Percentiles rank a stretch among this genome's conserved stretches.
These are phyloP conservation scores for Dendrobium officinale DNA, from an alignment of 106 monocot species.

Conservation along the genomic window DNA sequence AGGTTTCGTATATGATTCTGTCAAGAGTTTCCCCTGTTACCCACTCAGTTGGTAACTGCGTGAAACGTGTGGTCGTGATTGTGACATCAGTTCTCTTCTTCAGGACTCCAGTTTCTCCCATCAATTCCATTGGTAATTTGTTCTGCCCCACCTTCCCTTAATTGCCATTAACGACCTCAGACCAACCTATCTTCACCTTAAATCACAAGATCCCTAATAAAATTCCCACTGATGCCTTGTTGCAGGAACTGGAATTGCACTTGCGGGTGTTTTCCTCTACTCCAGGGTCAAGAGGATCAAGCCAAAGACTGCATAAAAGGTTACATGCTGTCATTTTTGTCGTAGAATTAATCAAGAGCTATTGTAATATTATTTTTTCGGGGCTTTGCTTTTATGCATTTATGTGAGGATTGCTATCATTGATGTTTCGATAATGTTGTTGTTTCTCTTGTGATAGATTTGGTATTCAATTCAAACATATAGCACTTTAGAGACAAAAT, in stretches of 20 bases:
- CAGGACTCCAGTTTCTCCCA: conserved; percentile 72
- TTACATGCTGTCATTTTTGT: neutral
- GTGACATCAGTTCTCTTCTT: conserved; percentile 91
- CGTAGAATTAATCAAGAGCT: neutral
- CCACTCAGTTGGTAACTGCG: conserved; percentile 96
- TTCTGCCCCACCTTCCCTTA: neutral
- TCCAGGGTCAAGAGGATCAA: conserved; percentile 47
- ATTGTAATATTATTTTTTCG: too few relatives aligned
- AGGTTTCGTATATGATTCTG: conserved; percentile 91
- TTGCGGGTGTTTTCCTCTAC: conserved; percentile 64
- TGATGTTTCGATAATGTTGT: too few relatives aligned
- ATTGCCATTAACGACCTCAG: neutral
- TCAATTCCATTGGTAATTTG: conserved; percentile 71
- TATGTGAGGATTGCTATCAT: too few relatives aligned
- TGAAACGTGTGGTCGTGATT: conserved; percentile 93
- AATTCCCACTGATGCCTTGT: neutral
- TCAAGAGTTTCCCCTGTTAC: conserved; percentile 74
- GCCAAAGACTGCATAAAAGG: conserved; percentile 34
- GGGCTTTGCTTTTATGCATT: too few relatives aligned
- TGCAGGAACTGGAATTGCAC: conserved; percentile 55
- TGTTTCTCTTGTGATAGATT: too few relatives aligned
- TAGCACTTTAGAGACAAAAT: too few relatives aligned
- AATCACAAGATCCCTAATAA: neutral
- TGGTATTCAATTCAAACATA: too few relatives aligned
- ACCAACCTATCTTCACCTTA: too few relatives aligned